Evolutionary conservation across 2,329 filamentous ascomycete species (phyloP), one percentile per base, ranked within the genome.

Genomic region (Ophiocordyceps camponoti-floridani): DNA sequence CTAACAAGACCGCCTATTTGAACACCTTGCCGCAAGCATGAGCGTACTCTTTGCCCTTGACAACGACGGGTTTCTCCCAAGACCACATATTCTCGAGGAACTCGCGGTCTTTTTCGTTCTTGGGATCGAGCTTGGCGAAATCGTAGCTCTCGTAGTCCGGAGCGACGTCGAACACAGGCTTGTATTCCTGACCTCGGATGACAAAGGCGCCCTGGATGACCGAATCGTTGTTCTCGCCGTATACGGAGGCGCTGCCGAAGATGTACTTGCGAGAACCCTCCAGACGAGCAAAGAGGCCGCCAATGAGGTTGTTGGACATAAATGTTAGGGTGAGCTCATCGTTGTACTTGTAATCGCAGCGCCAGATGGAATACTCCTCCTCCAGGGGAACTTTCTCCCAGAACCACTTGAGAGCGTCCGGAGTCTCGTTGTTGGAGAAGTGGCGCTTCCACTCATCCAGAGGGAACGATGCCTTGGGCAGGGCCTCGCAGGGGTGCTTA

Each of bases 221-320:
- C 50, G 84, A 93, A 73, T 88, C 77, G 70, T 94, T 87, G 77
- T 79, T 79, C 64, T 73, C 67, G 60, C 91, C 91, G 65, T 84
- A 98, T 54, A 98, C 91, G 54, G 84, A 89, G 57, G 79, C 78
- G 58, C 74, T 79, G 57, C 91, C 91, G 69, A 98, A 96, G 63
- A 98, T 68, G 77, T 86, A 94, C 82, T 98, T 98, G 74, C 91
- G 88, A 62, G 86, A 94, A 52, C 64, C 91, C 77, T 98, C 91
- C 49, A 98, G 85, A 75, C 91, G 91, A 65, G 79, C 77, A 72
- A 95, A 94, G 79, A 98, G 94, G 65, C 91, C 91, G 68, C 84
- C 88, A 63, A 98, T 89, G 67, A 96, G 73, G 79, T 98, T 98
- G 76, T 83, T 85, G 56, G 86, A 89, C 91, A 98, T 98, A 84